Conservation (phyloP, 305 asterid species). For the Fraxinus sp. region DNA sequence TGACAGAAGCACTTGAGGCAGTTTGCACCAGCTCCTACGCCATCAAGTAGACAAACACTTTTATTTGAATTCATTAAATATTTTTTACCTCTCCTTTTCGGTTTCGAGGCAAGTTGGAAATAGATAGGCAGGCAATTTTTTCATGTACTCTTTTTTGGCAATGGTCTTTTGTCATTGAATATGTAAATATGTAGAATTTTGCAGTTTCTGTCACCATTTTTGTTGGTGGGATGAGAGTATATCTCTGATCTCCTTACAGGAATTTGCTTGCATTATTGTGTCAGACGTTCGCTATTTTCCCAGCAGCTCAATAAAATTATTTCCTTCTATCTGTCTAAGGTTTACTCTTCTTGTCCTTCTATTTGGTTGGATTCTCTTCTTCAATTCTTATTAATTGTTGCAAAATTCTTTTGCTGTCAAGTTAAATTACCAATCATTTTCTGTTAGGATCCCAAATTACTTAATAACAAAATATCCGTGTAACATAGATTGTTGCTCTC, state of each 20-base stretch:
- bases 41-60: constrained; percentile 36
- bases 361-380: neutral
- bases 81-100: neutral
- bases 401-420: neutral
- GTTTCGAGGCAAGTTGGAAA: neutral
- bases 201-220: neutral
- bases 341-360: neutral
- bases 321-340: neutral
- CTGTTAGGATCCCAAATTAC: neutral
- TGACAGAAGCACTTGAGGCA: constrained; percentile 71
- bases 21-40: constrained; percentile 78
- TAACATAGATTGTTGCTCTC: neutral
- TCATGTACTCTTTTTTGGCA: neutral
- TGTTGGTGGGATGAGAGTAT: neutral
- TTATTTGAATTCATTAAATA: neutral
- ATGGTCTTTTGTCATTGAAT: neutral
- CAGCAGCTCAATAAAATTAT: neutral
- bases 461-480: too few species aligned
- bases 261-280: neutral
- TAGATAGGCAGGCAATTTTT: neutral
- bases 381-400: neutral
- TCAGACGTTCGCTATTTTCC: neutral
- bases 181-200: neutral
- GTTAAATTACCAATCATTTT: neutral
- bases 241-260: neutral